These are phyloP conservation scores for Penicillium coffeae DNA, from an alignment of 495 filamentous ascomycete species.

Conservation along the genomic window DNA sequence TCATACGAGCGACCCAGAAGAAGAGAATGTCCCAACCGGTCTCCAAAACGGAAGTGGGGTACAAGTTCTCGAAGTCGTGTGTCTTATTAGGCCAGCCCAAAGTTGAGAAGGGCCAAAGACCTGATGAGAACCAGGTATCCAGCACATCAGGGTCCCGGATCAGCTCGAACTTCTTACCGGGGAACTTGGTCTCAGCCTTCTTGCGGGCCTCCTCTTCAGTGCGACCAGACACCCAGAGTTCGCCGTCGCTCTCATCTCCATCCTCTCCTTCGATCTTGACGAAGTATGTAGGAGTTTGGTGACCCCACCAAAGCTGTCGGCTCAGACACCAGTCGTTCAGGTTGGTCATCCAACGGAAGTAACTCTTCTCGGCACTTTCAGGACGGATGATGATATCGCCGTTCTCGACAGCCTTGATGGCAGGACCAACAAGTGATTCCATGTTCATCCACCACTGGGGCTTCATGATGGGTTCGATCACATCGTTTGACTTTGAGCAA, in stretches of 20 bases:
- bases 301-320: slow-evolving; percentile 83
- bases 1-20: slow-evolving; percentile 85
- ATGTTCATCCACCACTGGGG: slow-evolving; percentile 78
- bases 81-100: slow-evolving; percentile 76
- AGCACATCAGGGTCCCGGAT: slow-evolving; percentile 68
- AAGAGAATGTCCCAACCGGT: slow-evolving; percentile 85
- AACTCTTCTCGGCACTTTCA: slow-evolving; percentile 65
- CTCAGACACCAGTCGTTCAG: slow-evolving; percentile 83
- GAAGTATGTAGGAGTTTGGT: slow-evolving; percentile 72
- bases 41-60: slow-evolving; percentile 71
- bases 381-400: slow-evolving; percentile 69
- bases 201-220: slow-evolving; percentile 59
- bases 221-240: slow-evolving; percentile 65
- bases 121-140: slow-evolving; percentile 82
- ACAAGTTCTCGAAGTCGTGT: slow-evolving; percentile 62
- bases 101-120: slow-evolving; percentile 77
- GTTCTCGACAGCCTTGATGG: slow-evolving; percentile 62
- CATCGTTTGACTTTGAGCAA: slow-evolving; percentile 70
- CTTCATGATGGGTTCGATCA: slow-evolving; percentile 76
- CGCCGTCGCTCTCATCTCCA: slow-evolving; percentile 47
- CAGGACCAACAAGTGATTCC: slow-evolving; percentile 54
- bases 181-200: slow-evolving; percentile 64
- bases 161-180: slow-evolving; percentile 65
- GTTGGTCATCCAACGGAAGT: slow-evolving; percentile 67
- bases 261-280: slow-evolving; percentile 64